phyloP scores from a whole-genome alignment of 2,329 filamentous ascomycete genomes.

The Chaetomium sp. region DNA sequence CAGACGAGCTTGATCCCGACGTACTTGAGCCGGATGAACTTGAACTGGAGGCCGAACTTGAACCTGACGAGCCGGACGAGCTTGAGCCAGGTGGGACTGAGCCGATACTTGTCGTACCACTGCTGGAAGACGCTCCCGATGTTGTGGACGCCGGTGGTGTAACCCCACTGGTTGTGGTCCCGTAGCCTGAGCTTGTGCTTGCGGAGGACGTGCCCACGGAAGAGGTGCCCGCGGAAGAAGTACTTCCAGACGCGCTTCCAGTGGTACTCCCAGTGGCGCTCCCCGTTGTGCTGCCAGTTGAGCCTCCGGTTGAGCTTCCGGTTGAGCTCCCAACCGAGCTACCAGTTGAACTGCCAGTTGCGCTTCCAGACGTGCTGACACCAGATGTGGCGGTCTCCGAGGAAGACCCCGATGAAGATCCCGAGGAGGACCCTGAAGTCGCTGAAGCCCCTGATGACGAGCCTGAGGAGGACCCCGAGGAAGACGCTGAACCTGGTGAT shows the following conservation, averaged over 20 bases:
- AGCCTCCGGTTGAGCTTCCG: no score
- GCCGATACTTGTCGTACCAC: neutral
- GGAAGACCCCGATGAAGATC: neutral
- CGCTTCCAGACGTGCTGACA: neutral
- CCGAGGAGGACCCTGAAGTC: neutral
- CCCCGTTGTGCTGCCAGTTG: no score
- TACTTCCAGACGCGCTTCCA: neutral
- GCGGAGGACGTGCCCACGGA: neutral
- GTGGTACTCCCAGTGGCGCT: neutral
- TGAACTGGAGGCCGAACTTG: no score
- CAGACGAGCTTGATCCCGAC: conserved; percentile 1
- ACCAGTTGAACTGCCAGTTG: no score
- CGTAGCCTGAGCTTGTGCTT: conserved; percentile 1
- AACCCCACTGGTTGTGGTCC: conserved; percentile 4
- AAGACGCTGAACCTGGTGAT: no score
- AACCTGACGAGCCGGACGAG: no score
- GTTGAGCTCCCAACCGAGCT: no score
- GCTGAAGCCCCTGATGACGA: no score
- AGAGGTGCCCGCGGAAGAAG: neutral
- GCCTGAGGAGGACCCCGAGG: no score
- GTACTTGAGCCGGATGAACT: neutral
- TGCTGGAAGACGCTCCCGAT: neutral
- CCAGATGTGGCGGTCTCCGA: neutral
- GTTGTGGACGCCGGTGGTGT: conserved; percentile 7
- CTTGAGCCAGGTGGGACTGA: no score